A percentile compares a stretch with the other conserved stretches of the same genome.
phyloP scores from a whole-genome alignment of 306 rosid species.

The Prunus kanzakura region DNA sequence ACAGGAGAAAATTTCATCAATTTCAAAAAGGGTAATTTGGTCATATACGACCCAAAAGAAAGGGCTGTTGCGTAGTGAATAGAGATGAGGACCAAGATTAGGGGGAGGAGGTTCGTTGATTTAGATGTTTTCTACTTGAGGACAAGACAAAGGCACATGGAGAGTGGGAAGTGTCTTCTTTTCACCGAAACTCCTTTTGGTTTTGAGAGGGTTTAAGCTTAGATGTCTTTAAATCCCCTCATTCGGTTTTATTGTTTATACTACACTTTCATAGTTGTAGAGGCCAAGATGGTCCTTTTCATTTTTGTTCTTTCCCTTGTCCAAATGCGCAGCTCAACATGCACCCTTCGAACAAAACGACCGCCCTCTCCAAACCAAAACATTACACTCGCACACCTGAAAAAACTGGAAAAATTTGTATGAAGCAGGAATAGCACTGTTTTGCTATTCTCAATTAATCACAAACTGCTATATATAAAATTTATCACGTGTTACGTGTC shows the following conservation, averaged over 20 bases:
- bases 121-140: constrained; percentile 59
- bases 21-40: constrained; percentile 39
- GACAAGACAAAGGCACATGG: constrained; percentile 83
- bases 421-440: no score
- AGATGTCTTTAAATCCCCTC: constrained; percentile 30
- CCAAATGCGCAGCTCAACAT: constrained; percentile 31
- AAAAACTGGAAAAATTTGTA: no score
- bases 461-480: fast-evolving
- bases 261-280: constrained; percentile 10
- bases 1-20: constrained; percentile 11
- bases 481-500: no score
- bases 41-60: constrained; percentile 17
- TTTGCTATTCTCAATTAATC: no score
- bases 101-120: constrained; percentile 36
- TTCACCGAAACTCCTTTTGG: constrained; percentile 18
- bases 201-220: constrained; percentile 29
- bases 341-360: background rate
- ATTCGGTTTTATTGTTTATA: constrained; percentile 5
- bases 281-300: constrained; percentile 60
- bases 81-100: constrained; percentile 21
- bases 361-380: background rate
- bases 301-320: constrained; percentile 46
- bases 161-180: constrained; percentile 22
- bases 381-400: no score
- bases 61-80: constrained; percentile 43